Evolutionary conservation across 176 grass and related monocot genomes (phyloP), one percentile per base, ranked within the genome.

Genomic region (Aegilops bicornis): DNA sequence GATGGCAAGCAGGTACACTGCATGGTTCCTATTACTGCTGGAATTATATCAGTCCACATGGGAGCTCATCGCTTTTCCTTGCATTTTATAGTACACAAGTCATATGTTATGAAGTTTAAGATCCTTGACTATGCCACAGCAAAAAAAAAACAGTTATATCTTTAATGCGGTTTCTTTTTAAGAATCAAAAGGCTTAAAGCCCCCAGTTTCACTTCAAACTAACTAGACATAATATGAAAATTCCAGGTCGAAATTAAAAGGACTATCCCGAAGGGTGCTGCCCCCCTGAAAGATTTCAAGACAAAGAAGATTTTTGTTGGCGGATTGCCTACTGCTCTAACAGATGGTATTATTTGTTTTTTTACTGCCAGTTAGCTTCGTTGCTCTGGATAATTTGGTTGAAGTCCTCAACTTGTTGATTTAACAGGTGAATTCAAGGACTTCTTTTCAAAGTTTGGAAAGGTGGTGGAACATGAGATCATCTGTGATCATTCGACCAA

Each of bases 231-330:
- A 42, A 73, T 61, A 47, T 61, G 76, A 80, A 85, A 86, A 78
- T 9, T 79, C 27, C 83, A 97, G 95, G 95, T 97, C 73, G 95
- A 97, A 89, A 97, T 97, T 73, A 97, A 97, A 87, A 91, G 95
- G 87, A 97, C 95, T 24, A 94, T 97, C 20, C 92, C 92, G n/a
- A 97, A 97, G 77, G 95, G 95, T 59, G 95, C 90, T 88, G 92
- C 95, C 50, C 90, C 90, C 22, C 42, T 92, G 77, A 97, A 97
- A 87, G 92, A 97, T 90, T 97, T 97, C 63, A 97, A 94, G 84
- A 97, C 95, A 23, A 92, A 90, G 82, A 97, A 97, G 77, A 90
- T 97, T 50, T 97, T 97, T 91, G 95, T 94, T 82, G 95, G 95
- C 62, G 95, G 95, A 74, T 88, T 97, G 43, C 90, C 86, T 48